Evolutionary conservation across 768 basidiomycete species (phyloP), one percentile per base, ranked within the genome.

Genomic region (Macrolepiota albuminosa): DNA sequence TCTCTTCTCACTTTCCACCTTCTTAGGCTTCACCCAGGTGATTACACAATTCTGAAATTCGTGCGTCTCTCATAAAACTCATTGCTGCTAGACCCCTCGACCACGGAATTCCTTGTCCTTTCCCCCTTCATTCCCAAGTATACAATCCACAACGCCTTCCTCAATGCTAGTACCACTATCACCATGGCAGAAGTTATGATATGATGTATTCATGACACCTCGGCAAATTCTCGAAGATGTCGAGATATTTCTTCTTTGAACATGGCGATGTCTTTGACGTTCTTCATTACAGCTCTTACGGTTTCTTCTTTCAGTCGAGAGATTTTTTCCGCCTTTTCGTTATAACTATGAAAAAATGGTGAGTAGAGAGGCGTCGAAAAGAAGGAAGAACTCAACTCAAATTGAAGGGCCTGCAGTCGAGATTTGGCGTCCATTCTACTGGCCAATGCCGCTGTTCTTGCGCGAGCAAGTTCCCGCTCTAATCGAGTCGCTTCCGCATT

Each of bases 381-480:
- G 50, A 60, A 37, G 53, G 50, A 49, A 45, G 52, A 21, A 72
- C 83, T 70, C 64, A 69, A 91, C 91, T 85, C 82, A 68, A 94
- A 88, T 69, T 92, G 86, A 47, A 92, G 69, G 0, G 85, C 82
- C 65, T 92, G 89, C 10, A 93, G 73, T 58, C 88, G 81, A n/a
- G 88, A 85, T 68, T 92, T 90, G 52, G 91, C 88, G 13, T 88
- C 89, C 70, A 91, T 84, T n/a, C 91, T 91, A 65, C 85, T 89
- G 2, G 89, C 84, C 56, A 89, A 78, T 14, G 90, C 90, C 3
- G 87, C 86, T 24, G 84, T 88, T 64, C 86, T 79, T 13, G 91
- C 91, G 54, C 87, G 83, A 2, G 85, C 86, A 9, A 93, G 72
- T 61, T 91, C 89, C 54, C 81, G 82, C 64, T 92, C 88, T 43